Conservation (phyloP, 495 filamentous ascomycete species). For the Cercophora scortea region DNA sequence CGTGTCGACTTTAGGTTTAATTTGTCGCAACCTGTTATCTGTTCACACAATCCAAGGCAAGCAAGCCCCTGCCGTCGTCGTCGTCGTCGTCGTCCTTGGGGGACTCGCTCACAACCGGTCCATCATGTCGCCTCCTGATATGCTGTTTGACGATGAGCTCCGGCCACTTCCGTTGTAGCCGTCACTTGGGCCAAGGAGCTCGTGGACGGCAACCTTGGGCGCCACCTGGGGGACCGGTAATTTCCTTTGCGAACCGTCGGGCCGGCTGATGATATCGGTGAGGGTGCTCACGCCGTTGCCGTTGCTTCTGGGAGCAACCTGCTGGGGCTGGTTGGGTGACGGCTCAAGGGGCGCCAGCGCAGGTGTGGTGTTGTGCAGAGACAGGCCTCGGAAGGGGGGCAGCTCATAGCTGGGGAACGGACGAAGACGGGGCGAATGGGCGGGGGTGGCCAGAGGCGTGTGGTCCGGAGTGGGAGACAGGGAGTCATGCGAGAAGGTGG, state of each 20-base stretch:
- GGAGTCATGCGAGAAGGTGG: slow-evolving; percentile 96
- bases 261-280: slow-evolving; percentile 83
- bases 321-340: slow-evolving; percentile 35
- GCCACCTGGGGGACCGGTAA: slow-evolving; percentile 78
- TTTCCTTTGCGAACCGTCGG: slow-evolving; percentile 83
- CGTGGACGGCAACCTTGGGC: slow-evolving; percentile 83
- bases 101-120: slow-evolving; percentile 27
- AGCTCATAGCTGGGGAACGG: slow-evolving; percentile 65
- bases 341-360: slow-evolving; percentile 91
- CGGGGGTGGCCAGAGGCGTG: slow-evolving; percentile 90
- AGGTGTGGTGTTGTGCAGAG: slow-evolving; percentile 71
- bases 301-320: slow-evolving; percentile 33
- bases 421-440: slow-evolving; percentile 86
- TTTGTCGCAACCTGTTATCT: slow-evolving; percentile 1
- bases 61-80: not conserved
- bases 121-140: slow-evolving; percentile 36
- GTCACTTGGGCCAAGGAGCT: slow-evolving; percentile 61
- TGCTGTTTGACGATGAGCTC: slow-evolving; percentile 40
- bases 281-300: slow-evolving; percentile 66
- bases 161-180: slow-evolving; percentile 49
- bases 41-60: not conserved
- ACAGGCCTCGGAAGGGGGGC: slow-evolving; percentile 81
- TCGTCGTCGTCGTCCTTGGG: no score
- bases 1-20: slow-evolving; percentile 14
- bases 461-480: slow-evolving; percentile 94